A percentile compares a stretch with the other conserved stretches of the same genome.
Conservation (phyloP, 2,329 filamentous ascomycete genomes). For the Fusarium heterosporum region DNA sequence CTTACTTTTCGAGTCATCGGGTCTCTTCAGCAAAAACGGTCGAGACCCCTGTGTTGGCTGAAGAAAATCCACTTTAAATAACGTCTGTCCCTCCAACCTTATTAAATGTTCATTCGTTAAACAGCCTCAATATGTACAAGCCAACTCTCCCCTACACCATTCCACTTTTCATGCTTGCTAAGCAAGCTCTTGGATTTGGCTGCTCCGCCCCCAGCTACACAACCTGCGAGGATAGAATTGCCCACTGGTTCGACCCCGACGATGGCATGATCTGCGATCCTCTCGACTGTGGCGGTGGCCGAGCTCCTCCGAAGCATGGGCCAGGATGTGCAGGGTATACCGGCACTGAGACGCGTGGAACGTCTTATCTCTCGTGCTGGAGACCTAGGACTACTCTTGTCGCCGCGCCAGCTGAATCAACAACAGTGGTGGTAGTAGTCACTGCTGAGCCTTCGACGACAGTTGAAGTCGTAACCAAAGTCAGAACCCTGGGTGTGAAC, state of each 20-base stretch:
- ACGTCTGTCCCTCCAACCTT: neutral
- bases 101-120: neutral
- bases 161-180: conserved; percentile 22
- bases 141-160: neutral
- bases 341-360: conserved; percentile 49
- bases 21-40: neutral
- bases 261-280: conserved; percentile 64
- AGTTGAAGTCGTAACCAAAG: neutral
- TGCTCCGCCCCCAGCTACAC: conserved; percentile 35
- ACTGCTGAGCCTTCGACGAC: conserved; percentile 3
- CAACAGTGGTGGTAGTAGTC: neutral
- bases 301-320: conserved; percentile 61
- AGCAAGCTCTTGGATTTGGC: conserved; percentile 21
- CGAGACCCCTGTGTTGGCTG: neutral
- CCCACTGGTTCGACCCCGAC: conserved; percentile 59
- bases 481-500: neutral
- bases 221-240: conserved; percentile 41
- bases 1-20: neutral
- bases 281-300: conserved; percentile 66
- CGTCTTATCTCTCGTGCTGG: conserved; percentile 38
- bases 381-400: conserved; percentile 20
- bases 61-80: neutral
- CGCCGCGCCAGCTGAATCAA: neutral
- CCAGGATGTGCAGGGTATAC: conserved; percentile 61
- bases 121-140: conserved; percentile 18